Base-by-base conservation (phyloP, 352 stramenopile genomes). In the Phytophthora syringae region DNA sequence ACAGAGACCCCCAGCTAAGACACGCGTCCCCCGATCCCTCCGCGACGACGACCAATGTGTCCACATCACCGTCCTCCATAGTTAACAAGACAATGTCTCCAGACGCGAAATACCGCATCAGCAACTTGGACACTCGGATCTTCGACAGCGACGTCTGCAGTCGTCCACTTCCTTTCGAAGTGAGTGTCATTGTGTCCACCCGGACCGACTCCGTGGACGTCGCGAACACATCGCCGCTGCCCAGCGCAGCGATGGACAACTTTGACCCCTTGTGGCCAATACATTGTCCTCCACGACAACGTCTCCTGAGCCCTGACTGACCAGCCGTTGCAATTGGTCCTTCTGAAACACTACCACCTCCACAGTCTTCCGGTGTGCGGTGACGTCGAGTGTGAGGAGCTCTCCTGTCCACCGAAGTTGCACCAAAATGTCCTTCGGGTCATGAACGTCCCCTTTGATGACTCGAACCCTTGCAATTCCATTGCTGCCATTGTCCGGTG, bases 321-420 rank as follows among this genome's bases (percentile, higher is more conserved):
- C 39, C 24, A 72, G 21, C 10, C 58, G 64, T 11, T 68, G 64
- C 28, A 72, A 24, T 59, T 54, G 37, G 32, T 63, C 40, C 25
- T 68, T 58, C 44, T 60, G 64, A 7, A 52, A 15, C 30, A 72
- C 21, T 36, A 72, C 58, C 10, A 72, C 45, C 18, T 72, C 64
- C 10, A 71, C 39, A 27, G 50, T 67, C 36, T 71, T 62, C 37
- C 12, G 53, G 32, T 25, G 47, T 32, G 45, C 60, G 5, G 52
- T 57, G 21, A 74, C 24, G 43, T 73, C 47, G 47, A 70, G 30
- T 21, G 52, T 69, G 27, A 70, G 52, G 28, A 74, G 57, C 50
- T 61, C 57, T 16, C 36, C 24, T 39, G 51, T 62, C 43, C 22
- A 40, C 7, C 51, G 37, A 11, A 62, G 49, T 7, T 48, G 49